phyloP scores from a whole-genome alignment of 2,329 filamentous ascomycete species.

The Fusarium circinatum region DNA sequence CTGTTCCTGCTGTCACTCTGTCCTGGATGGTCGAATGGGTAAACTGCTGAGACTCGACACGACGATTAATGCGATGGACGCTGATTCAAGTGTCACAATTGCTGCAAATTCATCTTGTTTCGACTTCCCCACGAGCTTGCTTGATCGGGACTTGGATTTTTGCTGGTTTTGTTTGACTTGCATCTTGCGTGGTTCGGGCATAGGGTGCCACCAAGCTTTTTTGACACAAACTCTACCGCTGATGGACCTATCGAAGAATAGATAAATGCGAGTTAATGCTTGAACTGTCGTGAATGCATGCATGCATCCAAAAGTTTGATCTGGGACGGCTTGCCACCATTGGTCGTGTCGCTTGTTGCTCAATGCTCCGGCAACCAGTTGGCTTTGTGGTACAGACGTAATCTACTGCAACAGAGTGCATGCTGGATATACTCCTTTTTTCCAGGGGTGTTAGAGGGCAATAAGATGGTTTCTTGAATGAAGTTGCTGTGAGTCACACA shows the following conservation, averaged over 20 bases:
- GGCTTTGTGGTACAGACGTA: accelerated
- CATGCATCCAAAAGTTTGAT: background rate
- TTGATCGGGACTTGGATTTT: accelerated
- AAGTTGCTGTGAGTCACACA: too few species aligned
- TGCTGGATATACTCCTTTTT: accelerated
- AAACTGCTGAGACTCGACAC: background rate
- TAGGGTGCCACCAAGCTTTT: background rate
- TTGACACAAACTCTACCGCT: background rate
- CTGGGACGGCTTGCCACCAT: background rate
- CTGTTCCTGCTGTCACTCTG: background rate
- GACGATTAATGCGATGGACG: too few species aligned
- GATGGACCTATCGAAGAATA: accelerated
- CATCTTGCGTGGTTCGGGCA: too few species aligned
- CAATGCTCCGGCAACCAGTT: background rate
- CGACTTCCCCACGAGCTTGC: accelerated
- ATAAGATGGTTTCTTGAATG: background rate
- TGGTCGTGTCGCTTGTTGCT: background rate
- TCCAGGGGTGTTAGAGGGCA: background rate
- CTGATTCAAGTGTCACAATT: background rate
- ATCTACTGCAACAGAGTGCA: accelerated
- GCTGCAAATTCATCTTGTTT: accelerated
- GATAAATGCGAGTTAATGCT: background rate
- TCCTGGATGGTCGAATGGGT: background rate
- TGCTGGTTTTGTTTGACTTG: background rate
- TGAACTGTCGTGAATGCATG: background rate